Base-by-base conservation (phyloP, 176 grass and related monocot genomes). In the Cocos nucifera region DNA sequence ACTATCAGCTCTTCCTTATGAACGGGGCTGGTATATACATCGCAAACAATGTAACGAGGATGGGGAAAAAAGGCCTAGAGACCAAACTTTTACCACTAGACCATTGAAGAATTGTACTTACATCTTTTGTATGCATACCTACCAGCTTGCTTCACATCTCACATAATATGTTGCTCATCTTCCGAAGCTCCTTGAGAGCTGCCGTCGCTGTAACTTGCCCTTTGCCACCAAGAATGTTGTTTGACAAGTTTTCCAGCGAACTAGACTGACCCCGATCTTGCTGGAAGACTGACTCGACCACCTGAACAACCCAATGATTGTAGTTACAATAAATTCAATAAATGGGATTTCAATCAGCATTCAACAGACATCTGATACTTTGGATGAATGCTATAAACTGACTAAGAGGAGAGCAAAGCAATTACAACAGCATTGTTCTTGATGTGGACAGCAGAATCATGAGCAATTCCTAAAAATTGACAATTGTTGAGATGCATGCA, bases 91-190 rank as follows among this genome's bases (percentile, higher is more conserved):
- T 52, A 60, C 65, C 64, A 68, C 53, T 16, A 66, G 59, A 65
- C 68, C 69, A 64, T 65, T 15, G 20, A 39, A 48, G 19, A 14
- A 50, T 32, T 23, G 23, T 51, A 73, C 50, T 70, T 54, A 73
- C 53, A 51, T 39, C 29, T 49, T 4, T 17, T 4, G 21, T 54
- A 22, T 55, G 29, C 16, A 29, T 23, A 63, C 8, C 49, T 23
- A 54, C 24, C 73, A 2, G 12, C 18, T 0, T 29, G 15, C 5
- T 55, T 59, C 57, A 87, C 91, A 95, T 95, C 74, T 95, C 86
- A 4, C 78, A 72, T 27, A 59, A 24, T 15, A 59, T 24, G 57
- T 27, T 59, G 57, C 57, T 59, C 2, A 59, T 59, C 57, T 59
- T 59, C 14, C 57, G 57, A 27, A 59, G 57, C 57, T 59, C 57